Base-by-base conservation (phyloP, 129 eudicot species). In the Gnaphalium uliginosum region DNA sequence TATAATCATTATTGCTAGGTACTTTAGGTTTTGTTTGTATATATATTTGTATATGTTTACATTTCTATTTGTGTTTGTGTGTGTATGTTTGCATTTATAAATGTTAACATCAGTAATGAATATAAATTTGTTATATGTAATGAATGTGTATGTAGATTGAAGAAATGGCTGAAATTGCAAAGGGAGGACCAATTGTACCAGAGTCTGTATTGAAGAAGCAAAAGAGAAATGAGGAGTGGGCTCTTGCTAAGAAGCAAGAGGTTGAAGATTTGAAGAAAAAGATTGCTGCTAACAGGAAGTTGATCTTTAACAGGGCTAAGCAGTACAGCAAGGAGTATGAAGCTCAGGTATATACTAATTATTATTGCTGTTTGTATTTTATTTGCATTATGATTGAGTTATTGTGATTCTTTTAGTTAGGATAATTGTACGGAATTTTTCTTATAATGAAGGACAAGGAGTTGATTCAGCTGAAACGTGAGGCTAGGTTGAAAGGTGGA, bases 151-250 rank as follows among this genome's bases (percentile, higher is more conserved):
- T n/a, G 19, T 21, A 79, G 83, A 53, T 65, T 4, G 54, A 70
- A 78, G 83, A 84, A 81, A 91, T 89, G 97, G 87, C 84, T 78
- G 96, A 84, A 78, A 84, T 76, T 50, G 76, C 70, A 4, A 87
- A 78, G 75, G 86, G 76, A 80, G 87, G 73, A 64, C 69, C 41
- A 5, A 32, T 82, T 41, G 96, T 87, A n/a, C 96, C 97, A 6
- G 97, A 92, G 73, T 92, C 96, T 1, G 87, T 87, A 1, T 79
- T 92, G 96, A 89, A 89, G 89, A 92, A 92, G 85, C 96, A 87
- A 78, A 89, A 92, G 73, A 89, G 97, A 82, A 83, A 59, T 24
- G 97, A 92, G 26, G 93, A 89, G 32, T 92, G 97, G 97, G 96
- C 93, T 51, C 73, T 85, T 69, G 96, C 86, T 8, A 87, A 87